Evolutionary conservation across 106 monocot genomes (phyloP).

Genomic region (Apostasia shenzhenica): DNA sequence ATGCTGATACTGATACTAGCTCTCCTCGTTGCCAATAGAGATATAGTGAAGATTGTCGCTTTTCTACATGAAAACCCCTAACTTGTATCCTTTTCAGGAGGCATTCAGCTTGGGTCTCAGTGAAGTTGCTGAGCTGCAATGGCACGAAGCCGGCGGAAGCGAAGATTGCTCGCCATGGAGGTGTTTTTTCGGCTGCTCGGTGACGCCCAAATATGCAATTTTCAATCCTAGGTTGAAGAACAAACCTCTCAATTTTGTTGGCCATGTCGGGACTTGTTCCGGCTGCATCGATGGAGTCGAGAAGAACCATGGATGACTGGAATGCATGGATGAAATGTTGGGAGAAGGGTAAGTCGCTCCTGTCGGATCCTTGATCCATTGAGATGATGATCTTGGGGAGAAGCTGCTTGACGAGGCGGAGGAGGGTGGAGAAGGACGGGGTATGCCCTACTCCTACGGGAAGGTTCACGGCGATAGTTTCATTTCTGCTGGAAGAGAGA

Average conservation of each 20-base stretch:
- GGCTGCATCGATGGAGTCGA: slow-evolving; percentile 78
- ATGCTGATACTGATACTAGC: slow-evolving; percentile 74
- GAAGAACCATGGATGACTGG: slow-evolving; percentile 45
- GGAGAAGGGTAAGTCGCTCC: slow-evolving; percentile 62
- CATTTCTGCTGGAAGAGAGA: slow-evolving; percentile 12
- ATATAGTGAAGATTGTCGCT: slow-evolving; percentile 44
- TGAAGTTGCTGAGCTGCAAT: slow-evolving; percentile 75
- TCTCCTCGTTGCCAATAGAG: slow-evolving; percentile 82
- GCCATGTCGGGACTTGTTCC: slow-evolving; percentile 41
- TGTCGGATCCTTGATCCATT: slow-evolving; percentile 59
- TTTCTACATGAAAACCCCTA: slow-evolving; percentile 81
- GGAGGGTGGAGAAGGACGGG: slow-evolving; percentile 25
- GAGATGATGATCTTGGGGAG: slow-evolving; percentile 71
- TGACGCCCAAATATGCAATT: slow-evolving; percentile 37
- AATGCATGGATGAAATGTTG: slow-evolving; percentile 57
- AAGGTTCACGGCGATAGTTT: slow-evolving; percentile 75
- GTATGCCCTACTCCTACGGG: slow-evolving; percentile 31
- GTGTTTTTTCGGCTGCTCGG: slow-evolving; percentile 30
- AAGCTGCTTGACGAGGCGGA: slow-evolving; percentile 71
- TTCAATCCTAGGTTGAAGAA: slow-evolving; percentile 66
- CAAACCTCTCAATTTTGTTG: slow-evolving; percentile 65
- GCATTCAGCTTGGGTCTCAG: slow-evolving; percentile 88
- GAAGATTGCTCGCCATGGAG: slow-evolving; percentile 43
- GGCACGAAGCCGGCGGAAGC: slow-evolving; percentile 51
- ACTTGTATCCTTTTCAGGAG: slow-evolving; percentile 84